Percentiles rank a stretch among this genome's conserved stretches.
phyloP scores from a whole-genome alignment of 805 yeast genomes.

The Wilhelminamyces savonicus region DNA sequence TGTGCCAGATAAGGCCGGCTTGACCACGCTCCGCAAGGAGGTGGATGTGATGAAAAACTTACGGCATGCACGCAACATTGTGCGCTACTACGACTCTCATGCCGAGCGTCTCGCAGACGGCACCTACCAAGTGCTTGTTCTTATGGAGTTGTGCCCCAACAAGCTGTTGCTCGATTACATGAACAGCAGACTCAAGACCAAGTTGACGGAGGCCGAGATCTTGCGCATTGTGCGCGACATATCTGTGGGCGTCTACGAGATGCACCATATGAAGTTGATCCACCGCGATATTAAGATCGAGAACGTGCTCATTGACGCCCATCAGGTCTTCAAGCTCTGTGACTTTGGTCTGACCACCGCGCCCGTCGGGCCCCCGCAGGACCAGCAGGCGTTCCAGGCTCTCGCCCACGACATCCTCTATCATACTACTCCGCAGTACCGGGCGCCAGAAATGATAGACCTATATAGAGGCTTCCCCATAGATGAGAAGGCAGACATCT shows the following conservation, averaged over 20 bases:
- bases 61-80: conserved; percentile 51
- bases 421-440: conserved; percentile 93
- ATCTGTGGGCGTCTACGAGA: conserved; percentile 68
- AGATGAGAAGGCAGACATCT: conserved; percentile 87
- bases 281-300: conserved; percentile 95
- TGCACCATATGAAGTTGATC: conserved; percentile 76
- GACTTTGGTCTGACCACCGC: conserved; percentile 90
- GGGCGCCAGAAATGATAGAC: conserved; percentile 96
- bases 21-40: conserved; percentile 61
- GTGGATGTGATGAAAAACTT: conserved; percentile 74
- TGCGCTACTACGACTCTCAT: conserved; percentile 67
- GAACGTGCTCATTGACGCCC: conserved; percentile 75
- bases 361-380: conserved; percentile 65
- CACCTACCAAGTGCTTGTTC: conserved; percentile 75
- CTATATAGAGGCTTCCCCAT: conserved; percentile 75
- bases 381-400: conserved; percentile 65
- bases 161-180: conserved; percentile 83
- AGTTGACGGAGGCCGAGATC: conserved; percentile 70
- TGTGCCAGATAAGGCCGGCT: conserved; percentile 64
- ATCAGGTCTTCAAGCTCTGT: conserved; percentile 71
- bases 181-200: conserved; percentile 79
- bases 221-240: conserved; percentile 80
- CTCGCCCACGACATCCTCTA: conserved; percentile 78
- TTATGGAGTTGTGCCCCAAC: conserved; percentile 92
- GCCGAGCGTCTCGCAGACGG: conserved; percentile 54